Evolutionary conservation across 345 rosid species (phyloP).

Genomic region (Eucalyptus erythrocorys): DNA sequence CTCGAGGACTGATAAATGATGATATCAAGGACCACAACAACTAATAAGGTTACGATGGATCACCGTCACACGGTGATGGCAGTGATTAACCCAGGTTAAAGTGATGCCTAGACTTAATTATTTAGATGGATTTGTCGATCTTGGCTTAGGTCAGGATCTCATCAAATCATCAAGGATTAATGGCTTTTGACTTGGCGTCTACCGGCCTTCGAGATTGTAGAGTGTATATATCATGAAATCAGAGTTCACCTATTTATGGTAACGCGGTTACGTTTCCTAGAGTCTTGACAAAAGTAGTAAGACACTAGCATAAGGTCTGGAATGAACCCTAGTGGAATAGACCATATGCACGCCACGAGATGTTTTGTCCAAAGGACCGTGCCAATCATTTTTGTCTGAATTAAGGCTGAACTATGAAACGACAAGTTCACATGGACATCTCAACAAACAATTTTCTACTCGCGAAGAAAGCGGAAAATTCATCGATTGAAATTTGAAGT

Average conservation of each 20-base stretch:
- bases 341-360: background rate
- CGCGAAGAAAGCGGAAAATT: background rate
- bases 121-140: background rate
- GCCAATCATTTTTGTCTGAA: background rate
- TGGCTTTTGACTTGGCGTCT: background rate
- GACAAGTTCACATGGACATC: background rate
- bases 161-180: background rate
- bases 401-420: background rate
- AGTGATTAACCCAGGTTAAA: background rate
- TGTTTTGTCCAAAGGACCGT: background rate
- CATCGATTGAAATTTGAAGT: background rate
- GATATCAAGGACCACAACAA: background rate
- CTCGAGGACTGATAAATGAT: background rate
- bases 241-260: background rate
- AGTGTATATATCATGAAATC: background rate
- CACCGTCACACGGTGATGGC: background rate
- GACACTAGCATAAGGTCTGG: background rate
- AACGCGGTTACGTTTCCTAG: background rate
- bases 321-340: background rate
- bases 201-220: background rate
- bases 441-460: background rate
- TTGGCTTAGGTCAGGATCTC: background rate
- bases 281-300: background rate
- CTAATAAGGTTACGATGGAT: background rate
- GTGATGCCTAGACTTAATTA: background rate